Conservation (phyloP, 2,329 filamentous ascomycete genomes). For the Madurella fahalii region DNA sequence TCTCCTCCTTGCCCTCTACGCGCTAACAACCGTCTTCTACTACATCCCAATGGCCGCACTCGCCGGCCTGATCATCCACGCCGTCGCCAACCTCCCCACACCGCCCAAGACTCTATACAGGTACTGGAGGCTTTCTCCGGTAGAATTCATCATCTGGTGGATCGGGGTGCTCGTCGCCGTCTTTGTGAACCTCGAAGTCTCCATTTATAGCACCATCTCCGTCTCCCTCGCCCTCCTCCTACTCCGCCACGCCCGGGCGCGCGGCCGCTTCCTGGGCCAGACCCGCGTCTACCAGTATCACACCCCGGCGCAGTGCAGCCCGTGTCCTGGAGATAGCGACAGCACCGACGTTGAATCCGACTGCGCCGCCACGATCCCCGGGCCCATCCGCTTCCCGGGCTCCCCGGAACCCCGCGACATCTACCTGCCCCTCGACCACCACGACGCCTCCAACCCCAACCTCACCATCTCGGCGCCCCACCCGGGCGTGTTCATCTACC, state of each 20-base stretch:
- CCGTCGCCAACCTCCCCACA: constrained; percentile 80
- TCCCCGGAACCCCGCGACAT: constrained; percentile 30
- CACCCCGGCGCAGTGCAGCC: constrained; percentile 50
- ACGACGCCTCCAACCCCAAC: constrained; percentile 49
- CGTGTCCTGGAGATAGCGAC: constrained; percentile 24
- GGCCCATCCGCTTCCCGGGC: too few relatives aligned
- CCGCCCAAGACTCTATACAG: constrained; percentile 75
- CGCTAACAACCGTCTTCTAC: constrained; percentile 77
- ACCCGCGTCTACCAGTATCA: neutral
- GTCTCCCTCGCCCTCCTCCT: constrained; percentile 67
- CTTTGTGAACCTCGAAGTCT: constrained; percentile 77
- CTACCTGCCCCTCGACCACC: constrained; percentile 46
- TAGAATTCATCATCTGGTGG: constrained; percentile 83
- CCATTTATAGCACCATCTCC: constrained; percentile 76
- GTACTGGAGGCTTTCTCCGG: constrained; percentile 79
- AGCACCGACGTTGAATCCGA: neutral
- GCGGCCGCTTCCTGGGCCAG: constrained; percentile 69
- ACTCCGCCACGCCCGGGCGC: constrained; percentile 73
- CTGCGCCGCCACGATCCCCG: neutral
- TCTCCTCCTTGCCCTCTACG: constrained; percentile 80
- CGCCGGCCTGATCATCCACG: constrained; percentile 84
- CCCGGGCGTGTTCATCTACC: constrained; percentile 53
- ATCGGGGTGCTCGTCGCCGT: constrained; percentile 78
- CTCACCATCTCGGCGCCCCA: constrained; percentile 44
- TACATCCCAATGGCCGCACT: constrained; percentile 78